Base-by-base conservation (phyloP, 2,329 filamentous ascomycete species). In the Penicillium corylophilum region DNA sequence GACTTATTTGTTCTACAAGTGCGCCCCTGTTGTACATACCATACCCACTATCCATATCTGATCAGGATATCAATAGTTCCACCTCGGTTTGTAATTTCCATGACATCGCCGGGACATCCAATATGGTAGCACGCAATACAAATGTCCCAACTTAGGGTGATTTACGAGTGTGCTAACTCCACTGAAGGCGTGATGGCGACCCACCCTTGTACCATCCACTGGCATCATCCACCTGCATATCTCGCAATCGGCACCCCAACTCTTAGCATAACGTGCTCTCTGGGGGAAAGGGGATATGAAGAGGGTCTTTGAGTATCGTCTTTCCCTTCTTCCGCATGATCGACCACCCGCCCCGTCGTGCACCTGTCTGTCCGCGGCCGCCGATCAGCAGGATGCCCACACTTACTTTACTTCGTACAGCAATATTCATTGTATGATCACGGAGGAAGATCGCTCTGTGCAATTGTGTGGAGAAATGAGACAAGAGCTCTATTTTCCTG, bases 391-490 rank as follows among this genome's bases (percentile, higher is more conserved):
- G 44, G 2, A 36, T 12, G 9, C 35, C 36, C 44, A 43, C 26
- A 5, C 4, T 24, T 26, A 12, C 48, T 56, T 46, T 51, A 44
- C 53, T 46, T 18, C 15, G 13, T 46, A 13, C 2, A 44, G 46
- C 28, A 47, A 44, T 24, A 38, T 41, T 16, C 15, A 29, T 35
- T 40, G 44, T 46, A 40, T 35, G 42, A 58, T 56, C 51, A 39
- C 45, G n/a, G 33, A 38, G 22, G 49, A 52, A 55, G 43, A 5
- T 50, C 54, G 23, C 15, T 26, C 42, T 40, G 44, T 52, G 58
- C 52, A 52, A 61, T 62, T 31, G 31, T 46, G 52, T 50, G 53
- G 61, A 54, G 49, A 54, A 46, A 62, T 63, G 53, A 55, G 44
- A 53, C 55, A 57, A 63, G 43, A 46, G 40, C 41, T 51, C 26